These are phyloP conservation scores for Flaveria sonorensis DNA, from an alignment of 129 eudicot genomes.

Conservation along the genomic window DNA sequence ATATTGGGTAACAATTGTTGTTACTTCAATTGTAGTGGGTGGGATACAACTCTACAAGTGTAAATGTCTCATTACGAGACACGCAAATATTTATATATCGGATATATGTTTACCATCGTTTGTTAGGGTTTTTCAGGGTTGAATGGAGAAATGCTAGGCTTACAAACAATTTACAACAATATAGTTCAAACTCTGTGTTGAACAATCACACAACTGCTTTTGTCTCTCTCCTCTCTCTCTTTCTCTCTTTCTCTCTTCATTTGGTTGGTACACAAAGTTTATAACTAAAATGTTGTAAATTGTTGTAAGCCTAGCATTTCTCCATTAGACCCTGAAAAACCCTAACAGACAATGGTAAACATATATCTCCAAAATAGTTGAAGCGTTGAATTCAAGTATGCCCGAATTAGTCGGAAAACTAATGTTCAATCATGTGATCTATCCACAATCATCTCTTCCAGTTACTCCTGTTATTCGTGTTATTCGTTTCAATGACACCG, in stretches of 20 bases:
- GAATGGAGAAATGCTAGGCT: not conserved
- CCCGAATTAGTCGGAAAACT: not conserved
- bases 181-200: not conserved
- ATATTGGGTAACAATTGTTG: not conserved
- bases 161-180: not conserved
- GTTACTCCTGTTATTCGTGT: too few species aligned
- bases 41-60: not conserved
- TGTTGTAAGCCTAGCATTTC: not conserved
- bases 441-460: constrained; percentile 15
- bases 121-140: not conserved
- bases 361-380: not conserved
- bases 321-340: not conserved
- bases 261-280: not conserved
- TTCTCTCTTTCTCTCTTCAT: too few species aligned
- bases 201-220: too few species aligned
- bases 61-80: not conserved
- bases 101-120: not conserved
- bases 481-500: not conserved
- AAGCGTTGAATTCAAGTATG: not conserved
- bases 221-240: too few species aligned
- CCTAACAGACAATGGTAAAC: not conserved
- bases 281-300: not conserved
- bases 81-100: not conserved
- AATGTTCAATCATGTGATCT: constrained; percentile 7
- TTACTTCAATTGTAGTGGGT: not conserved